Evolutionary conservation across 1,284 basidiomycete genomes (phyloP).

Genomic region (Athelia psychrophila): DNA sequence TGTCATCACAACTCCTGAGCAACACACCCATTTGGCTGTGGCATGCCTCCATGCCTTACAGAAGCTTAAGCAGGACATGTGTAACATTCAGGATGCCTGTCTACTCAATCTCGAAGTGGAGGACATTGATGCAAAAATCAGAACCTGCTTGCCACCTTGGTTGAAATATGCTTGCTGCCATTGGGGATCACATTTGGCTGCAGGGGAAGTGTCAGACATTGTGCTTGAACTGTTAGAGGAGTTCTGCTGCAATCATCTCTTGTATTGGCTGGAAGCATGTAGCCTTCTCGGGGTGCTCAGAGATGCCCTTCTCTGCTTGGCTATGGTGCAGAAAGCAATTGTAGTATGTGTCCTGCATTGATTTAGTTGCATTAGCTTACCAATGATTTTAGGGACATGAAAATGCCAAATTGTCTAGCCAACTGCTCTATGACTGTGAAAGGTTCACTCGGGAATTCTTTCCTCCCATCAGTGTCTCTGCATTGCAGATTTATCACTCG

Average conservation of each 20-base stretch:
- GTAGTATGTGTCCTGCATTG: not conserved
- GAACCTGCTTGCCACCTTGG: not conserved
- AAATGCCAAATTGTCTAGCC: not conserved
- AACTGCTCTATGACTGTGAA: not conserved
- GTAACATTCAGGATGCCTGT: slow-evolving; percentile 3
- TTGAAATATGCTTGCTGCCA: not conserved
- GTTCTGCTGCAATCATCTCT: not conserved
- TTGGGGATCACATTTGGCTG: not conserved
- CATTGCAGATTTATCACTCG: not conserved
- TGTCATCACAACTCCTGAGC: slow-evolving; percentile 4
- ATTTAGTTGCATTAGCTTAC: not conserved
- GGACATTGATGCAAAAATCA: slow-evolving; percentile 3
- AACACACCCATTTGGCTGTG: slow-evolving; percentile 9
- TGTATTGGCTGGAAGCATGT: not conserved
- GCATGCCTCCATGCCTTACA: slow-evolving; percentile 7
- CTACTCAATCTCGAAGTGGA: not conserved
- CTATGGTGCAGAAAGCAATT: not conserved
- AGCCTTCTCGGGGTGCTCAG: not conserved
- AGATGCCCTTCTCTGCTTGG: not conserved
- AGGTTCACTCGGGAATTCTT: not conserved
- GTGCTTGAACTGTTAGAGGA: not conserved
- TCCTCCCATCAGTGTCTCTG: not conserved
- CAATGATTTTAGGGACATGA: no score
- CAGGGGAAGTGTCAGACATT: not conserved
- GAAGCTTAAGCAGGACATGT: slow-evolving; percentile 9